These are phyloP conservation scores for Quercus bicolor DNA, from an alignment of 306 rosid genomes.

Conservation along the genomic window DNA sequence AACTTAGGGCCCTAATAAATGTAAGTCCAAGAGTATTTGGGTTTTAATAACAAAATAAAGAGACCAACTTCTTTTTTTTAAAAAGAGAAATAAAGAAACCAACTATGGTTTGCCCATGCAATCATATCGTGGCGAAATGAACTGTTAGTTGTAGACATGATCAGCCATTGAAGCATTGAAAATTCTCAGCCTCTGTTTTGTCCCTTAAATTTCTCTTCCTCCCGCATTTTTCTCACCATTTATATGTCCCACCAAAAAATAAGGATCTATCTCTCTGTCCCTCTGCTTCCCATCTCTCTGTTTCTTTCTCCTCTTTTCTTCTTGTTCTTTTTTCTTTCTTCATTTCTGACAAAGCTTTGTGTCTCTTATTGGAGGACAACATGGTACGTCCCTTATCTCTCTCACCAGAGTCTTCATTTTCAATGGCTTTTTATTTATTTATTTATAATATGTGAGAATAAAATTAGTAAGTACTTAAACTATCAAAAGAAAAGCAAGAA, in stretches of 20 bases:
- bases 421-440: neutral
- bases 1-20: too few species aligned
- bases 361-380: conserved; percentile 31
- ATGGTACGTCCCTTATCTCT: conserved; percentile 53
- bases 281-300: conserved; percentile 31
- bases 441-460: neutral
- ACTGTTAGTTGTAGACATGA: conserved; percentile 16
- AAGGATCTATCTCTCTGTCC: conserved; percentile 57
- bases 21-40: neutral
- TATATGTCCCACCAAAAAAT: conserved; percentile 31
- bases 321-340: conserved; percentile 29
- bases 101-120: neutral
- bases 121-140: neutral
- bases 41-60: neutral
- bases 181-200: conserved; percentile 54
- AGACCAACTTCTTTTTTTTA: neutral
- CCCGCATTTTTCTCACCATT: conserved; percentile 51
- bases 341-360: conserved; percentile 27
- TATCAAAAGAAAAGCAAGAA: neutral
- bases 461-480: neutral
- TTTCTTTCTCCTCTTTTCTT: conserved; percentile 21
- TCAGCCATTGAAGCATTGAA: conserved; percentile 17
- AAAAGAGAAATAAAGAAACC: too few species aligned
- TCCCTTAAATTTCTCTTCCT: conserved; percentile 57
- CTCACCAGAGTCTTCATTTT: neutral